phyloP scores from a whole-genome alignment of 164 flowering plant genomes.

The Umbilicus rupestris region DNA sequence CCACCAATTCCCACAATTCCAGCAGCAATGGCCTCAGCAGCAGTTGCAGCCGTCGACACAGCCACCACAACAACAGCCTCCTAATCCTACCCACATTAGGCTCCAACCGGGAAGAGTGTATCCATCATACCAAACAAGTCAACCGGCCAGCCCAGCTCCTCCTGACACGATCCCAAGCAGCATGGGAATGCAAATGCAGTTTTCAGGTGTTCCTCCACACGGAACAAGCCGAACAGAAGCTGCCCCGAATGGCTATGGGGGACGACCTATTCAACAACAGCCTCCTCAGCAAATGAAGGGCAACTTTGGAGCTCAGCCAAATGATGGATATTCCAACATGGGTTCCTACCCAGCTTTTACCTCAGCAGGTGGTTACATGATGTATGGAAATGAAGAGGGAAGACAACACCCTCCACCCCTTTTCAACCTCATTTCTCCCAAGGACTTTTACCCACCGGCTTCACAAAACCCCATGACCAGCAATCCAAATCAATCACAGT shows the following conservation, averaged over 20 bases:
- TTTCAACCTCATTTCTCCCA: slow-evolving; percentile 46
- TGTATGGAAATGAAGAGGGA: slow-evolving; percentile 60
- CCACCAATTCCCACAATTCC: slow-evolving; percentile 3
- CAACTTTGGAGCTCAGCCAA: slow-evolving; percentile 34
- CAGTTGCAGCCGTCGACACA: not conserved
- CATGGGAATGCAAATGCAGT: not conserved
- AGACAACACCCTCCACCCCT: slow-evolving; percentile 40
- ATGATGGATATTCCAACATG: slow-evolving; percentile 40
- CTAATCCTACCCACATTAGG: not conserved
- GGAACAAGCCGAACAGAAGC: not conserved
- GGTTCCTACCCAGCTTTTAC: slow-evolving; percentile 45
- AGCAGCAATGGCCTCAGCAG: slow-evolving; percentile 6
- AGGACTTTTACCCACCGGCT: slow-evolving; percentile 46
- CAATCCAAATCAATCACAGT: slow-evolving; percentile 35
- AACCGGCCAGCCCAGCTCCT: slow-evolving; percentile 5
- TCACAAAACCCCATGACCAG: slow-evolving; percentile 37
- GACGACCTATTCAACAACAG: not conserved
- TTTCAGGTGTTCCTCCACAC: not conserved
- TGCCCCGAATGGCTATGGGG: not conserved
- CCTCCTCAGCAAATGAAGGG: slow-evolving; percentile 24
- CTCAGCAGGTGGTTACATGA: slow-evolving; percentile 47
- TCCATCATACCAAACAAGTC: not conserved
- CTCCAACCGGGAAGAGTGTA: not conserved
- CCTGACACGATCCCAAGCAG: not conserved
- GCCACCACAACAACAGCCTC: not conserved